These are phyloP conservation scores for Yarrowia osloensis DNA, from an alignment of 805 yeast species.

Conservation along the genomic window DNA sequence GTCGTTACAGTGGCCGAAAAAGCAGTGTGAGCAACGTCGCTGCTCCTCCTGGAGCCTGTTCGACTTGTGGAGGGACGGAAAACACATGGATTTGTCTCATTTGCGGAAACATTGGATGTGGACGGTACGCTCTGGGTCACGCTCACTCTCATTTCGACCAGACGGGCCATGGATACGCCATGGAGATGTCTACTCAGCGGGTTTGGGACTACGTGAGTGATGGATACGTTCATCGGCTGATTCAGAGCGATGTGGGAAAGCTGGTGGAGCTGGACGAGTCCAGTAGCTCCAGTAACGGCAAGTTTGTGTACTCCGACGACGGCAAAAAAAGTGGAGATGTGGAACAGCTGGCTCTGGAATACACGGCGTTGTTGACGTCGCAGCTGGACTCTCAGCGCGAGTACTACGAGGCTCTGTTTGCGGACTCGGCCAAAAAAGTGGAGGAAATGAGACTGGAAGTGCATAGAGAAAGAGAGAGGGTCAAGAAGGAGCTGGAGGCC, in stretches of 20 bases:
- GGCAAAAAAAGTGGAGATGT: slow-evolving; percentile 33
- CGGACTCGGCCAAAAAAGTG: slow-evolving; percentile 38
- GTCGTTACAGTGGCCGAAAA: slow-evolving; percentile 55
- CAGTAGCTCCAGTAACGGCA: slow-evolving; percentile 35
- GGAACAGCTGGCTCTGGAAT: slow-evolving; percentile 70
- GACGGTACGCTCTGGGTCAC: slow-evolving; percentile 81
- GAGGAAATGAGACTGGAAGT: slow-evolving; percentile 6
- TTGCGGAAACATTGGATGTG: slow-evolving; percentile 92
- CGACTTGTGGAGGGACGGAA: slow-evolving; percentile 56
- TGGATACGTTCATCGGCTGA: slow-evolving; percentile 80
- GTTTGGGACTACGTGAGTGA: slow-evolving; percentile 97
- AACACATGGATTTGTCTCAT: slow-evolving; percentile 87
- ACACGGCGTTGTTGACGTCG: slow-evolving; percentile 72
- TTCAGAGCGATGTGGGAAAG: slow-evolving; percentile 85
- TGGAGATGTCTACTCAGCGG: slow-evolving; percentile 80
- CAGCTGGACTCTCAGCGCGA: slow-evolving; percentile 86
- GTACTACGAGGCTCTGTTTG: slow-evolving; percentile 62
- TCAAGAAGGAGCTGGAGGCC: slow-evolving; percentile 12
- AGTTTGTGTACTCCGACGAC: slow-evolving; percentile 21
- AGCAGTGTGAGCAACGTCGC: background rate
- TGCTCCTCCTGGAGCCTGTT: slow-evolving; percentile 44
- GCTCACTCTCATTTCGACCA: slow-evolving; percentile 77
- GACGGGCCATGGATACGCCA: slow-evolving; percentile 85
- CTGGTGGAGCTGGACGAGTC: slow-evolving; percentile 66
- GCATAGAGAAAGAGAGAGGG: slow-evolving; percentile 31